Conservation (phyloP, 1,284 basidiomycete species). For the Malassezia yamatoensis region DNA sequence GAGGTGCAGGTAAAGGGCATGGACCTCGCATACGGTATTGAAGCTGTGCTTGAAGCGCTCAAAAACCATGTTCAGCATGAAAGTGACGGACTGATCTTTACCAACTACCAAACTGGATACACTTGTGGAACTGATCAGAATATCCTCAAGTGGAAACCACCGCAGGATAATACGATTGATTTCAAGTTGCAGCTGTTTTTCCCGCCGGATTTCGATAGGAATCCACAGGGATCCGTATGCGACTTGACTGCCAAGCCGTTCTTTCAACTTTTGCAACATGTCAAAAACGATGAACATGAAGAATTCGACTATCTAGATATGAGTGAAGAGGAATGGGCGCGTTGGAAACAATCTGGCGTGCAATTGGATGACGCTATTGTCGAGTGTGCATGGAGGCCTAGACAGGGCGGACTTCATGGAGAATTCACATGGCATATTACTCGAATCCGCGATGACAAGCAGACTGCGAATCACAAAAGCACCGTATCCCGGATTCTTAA, state of each 20-base stretch:
- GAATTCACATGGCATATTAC: slow-evolving; percentile 41
- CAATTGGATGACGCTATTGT: slow-evolving; percentile 87
- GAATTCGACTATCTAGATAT: slow-evolving; percentile 78
- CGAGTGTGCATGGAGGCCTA: slow-evolving; percentile 57
- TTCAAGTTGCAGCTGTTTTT: slow-evolving; percentile 90
- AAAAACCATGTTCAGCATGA: slow-evolving; percentile 83
- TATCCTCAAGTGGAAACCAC: slow-evolving; percentile 94
- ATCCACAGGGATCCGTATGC: slow-evolving; percentile 49
- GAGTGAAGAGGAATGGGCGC: slow-evolving; percentile 83
- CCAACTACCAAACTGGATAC: slow-evolving; percentile 75
- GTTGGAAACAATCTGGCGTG: slow-evolving; percentile 71
- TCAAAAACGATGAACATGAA: slow-evolving; percentile 57
- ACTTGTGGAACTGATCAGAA: slow-evolving; percentile 78
- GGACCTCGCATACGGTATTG: slow-evolving; percentile 75
- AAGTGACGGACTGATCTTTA: slow-evolving; percentile 94
- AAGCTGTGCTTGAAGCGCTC: slow-evolving; percentile 63
- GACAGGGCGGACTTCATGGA: background rate
- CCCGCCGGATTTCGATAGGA: slow-evolving; percentile 54
- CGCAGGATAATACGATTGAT: slow-evolving; percentile 93
- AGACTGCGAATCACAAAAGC: slow-evolving; percentile 38
- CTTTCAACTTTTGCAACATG: slow-evolving; percentile 70
- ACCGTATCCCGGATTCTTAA: slow-evolving; percentile 38
- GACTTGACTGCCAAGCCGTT: slow-evolving; percentile 76
- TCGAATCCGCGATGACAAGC: slow-evolving; percentile 43
- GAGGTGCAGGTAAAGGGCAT: slow-evolving; percentile 75